Evolutionary conservation across 192 early-diverging fungal genomes (phyloP).

Genomic region (Entomortierella beljakovae): DNA sequence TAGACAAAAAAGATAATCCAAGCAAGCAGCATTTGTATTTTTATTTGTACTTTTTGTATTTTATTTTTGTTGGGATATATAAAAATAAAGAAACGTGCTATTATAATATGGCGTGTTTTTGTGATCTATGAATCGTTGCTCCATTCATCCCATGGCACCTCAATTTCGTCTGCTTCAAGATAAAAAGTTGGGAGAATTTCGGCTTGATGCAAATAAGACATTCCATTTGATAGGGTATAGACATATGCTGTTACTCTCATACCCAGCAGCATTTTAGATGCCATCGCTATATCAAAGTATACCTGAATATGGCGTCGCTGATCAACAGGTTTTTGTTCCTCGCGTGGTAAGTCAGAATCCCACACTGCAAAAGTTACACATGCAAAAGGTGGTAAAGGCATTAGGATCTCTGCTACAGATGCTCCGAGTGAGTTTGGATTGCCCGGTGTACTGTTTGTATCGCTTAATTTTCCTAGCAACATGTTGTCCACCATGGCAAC

Average conservation of each 20-base stretch:
- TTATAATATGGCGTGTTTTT: not conserved
- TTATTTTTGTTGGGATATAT: not conserved
- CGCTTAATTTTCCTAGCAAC: not conserved
- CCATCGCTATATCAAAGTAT: constrained; percentile 22
- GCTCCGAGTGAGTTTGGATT: not conserved
- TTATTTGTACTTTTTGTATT: too few relatives aligned
- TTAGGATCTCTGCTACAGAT: not conserved
- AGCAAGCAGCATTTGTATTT: too few relatives aligned
- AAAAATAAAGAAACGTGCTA: not conserved
- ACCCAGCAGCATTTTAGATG: constrained; percentile 14
- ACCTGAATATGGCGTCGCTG: constrained; percentile 25
- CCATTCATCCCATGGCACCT: constrained; percentile 4
- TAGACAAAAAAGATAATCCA: too few relatives aligned
- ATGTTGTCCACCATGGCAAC: constrained; percentile 37
- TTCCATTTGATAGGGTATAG: constrained; percentile 39
- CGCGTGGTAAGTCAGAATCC: constrained; percentile 9
- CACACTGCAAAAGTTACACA: constrained; percentile 21
- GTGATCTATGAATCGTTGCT: not conserved
- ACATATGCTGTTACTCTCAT: constrained; percentile 30
- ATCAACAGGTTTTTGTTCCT: constrained; percentile 9
- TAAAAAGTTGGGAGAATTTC: constrained; percentile 31
- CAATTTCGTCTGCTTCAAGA: constrained; percentile 32
- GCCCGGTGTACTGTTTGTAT: not conserved
- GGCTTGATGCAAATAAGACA: constrained; percentile 45
- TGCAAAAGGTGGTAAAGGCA: constrained; percentile 7